Conservation (phyloP, 2,329 filamentous ascomycete genomes). For the Juglanconis sp. region DNA sequence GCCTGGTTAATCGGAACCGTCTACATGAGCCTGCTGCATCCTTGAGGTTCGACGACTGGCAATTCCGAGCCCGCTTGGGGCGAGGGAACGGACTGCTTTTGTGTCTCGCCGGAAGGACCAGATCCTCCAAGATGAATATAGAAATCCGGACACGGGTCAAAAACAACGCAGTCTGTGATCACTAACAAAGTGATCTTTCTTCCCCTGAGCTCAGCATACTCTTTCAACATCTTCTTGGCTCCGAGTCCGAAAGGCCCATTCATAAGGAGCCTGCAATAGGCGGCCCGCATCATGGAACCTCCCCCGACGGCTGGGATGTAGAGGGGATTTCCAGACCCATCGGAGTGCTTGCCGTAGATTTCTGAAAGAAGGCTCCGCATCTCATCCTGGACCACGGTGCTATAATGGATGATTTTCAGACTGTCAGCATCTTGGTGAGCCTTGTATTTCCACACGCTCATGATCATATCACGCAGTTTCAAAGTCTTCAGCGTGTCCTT, state of each 20-base stretch:
- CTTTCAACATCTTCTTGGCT: not conserved
- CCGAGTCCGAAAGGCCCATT: not conserved
- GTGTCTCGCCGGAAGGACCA: too few species aligned
- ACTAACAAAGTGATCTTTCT: not conserved
- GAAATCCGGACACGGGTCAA: too few species aligned
- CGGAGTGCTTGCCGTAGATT: not conserved
- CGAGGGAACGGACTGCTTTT: too few species aligned
- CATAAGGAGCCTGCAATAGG: not conserved
- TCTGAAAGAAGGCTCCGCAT: not conserved
- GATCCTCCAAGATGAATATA: too few species aligned
- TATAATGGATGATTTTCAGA: not conserved
- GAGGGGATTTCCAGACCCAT: not conserved
- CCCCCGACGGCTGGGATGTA: not conserved
- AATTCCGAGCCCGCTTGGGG: too few species aligned
- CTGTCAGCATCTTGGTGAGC: not conserved
- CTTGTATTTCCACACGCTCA: not conserved
- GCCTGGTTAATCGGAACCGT: too few species aligned
- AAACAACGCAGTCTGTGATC: not conserved
- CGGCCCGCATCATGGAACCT: not conserved
- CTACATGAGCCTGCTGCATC: too few species aligned
- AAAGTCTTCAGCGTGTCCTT: not conserved
- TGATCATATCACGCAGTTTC: slow-evolving; percentile 1
- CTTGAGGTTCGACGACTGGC: too few species aligned
- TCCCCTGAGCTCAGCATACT: not conserved
- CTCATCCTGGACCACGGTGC: not conserved